Percentiles rank a stretch among this genome's conserved stretches.
phyloP scores from a whole-genome alignment of 768 basidiomycete species.

The Serendipita sp. region DNA sequence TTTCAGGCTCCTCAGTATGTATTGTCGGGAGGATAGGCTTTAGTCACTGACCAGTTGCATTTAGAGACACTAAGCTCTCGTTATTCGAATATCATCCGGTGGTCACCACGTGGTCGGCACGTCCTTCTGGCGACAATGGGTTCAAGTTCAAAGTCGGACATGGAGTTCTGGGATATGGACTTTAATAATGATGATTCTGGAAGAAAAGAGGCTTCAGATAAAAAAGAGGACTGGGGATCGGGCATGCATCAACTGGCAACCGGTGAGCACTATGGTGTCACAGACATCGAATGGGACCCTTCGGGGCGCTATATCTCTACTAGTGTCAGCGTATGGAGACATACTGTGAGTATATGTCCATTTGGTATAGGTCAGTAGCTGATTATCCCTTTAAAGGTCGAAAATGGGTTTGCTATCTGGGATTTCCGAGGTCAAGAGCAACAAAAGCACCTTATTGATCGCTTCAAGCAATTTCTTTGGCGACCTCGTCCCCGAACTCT shows the following conservation, averaged over 20 bases:
- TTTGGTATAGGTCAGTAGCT: constrained; percentile 1
- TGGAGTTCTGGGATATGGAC: constrained; percentile 98
- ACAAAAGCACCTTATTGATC: constrained; percentile 74
- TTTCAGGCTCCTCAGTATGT: constrained; percentile 71
- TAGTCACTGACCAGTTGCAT: not conserved
- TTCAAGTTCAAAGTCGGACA: constrained; percentile 84
- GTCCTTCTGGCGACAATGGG: constrained; percentile 93
- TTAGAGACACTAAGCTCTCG: constrained; percentile 61
- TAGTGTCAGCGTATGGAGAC: constrained; percentile 87
- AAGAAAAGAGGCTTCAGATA: constrained; percentile 23
- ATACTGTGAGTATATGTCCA: constrained; percentile 44
- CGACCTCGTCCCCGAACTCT: constrained; percentile 85
- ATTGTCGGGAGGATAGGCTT: not conserved
- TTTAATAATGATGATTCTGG: constrained; percentile 52
- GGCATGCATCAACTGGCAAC: constrained; percentile 73
- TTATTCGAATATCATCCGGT: constrained; percentile 85
- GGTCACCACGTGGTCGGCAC: constrained; percentile 93
- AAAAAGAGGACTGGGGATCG: constrained; percentile 63
- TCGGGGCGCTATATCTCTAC: constrained; percentile 85
- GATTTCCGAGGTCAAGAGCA: constrained; percentile 96
- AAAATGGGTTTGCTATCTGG: constrained; percentile 93
- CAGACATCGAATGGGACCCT: constrained; percentile 98
- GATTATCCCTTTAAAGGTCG: constrained; percentile 39
- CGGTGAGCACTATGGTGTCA: constrained; percentile 92
- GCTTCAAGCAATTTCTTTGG: constrained; percentile 99